Base-by-base conservation (phyloP, 2,329 filamentous ascomycete genomes). In the Calonectria ilicicola region DNA sequence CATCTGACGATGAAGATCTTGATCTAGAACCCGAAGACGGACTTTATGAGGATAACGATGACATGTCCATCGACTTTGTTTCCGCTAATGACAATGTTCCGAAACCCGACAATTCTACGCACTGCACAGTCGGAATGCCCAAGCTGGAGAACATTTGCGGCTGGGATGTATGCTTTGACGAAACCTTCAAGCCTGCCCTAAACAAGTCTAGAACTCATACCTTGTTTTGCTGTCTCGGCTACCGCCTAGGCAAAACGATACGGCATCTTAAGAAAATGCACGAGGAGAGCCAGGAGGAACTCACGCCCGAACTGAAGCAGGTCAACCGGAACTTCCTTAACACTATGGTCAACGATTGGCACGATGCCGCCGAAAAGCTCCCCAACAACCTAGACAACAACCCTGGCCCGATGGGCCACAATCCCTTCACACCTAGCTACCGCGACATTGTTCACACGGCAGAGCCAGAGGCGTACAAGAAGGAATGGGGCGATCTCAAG, bases 171-270 rank as follows among this genome's bases (percentile, higher is more conserved):
- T 51, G 9, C 27, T n/a, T 32, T 17, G 14, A 46, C 21, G 5
- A 19, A 21, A 21, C n/a, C 19, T 58, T 19, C 21, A 27, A 38
- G 6, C 17, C 35, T 10, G 15, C 23, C 7, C 38, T 73, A 47
- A 10, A 27, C 15, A 75, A 64, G 49, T 78, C 73, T 1, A 35
- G 65, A 5, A 60, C 53, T 40, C n/a, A 40, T 21, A 67, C 72
- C 40, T 76, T 81, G 21, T 81, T 78, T 29, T 47, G 62, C 19
- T 74, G 82, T 27, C 76, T 86, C 23, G 84, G 82, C 26, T 86
- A 81, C 72, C 84, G 86, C 46, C 80, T 87, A 70, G 86, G 86
- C 29, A 74, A 77, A 53, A 85, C 84, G 5, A 73, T 83, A 26
- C 66, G 51, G 5, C 53, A 69, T 6, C 73, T 81, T 5, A 66